These are phyloP conservation scores for Lasiodiplodia citricola DNA, from an alignment of 2,329 filamentous ascomycete species.

Conservation along the genomic window DNA sequence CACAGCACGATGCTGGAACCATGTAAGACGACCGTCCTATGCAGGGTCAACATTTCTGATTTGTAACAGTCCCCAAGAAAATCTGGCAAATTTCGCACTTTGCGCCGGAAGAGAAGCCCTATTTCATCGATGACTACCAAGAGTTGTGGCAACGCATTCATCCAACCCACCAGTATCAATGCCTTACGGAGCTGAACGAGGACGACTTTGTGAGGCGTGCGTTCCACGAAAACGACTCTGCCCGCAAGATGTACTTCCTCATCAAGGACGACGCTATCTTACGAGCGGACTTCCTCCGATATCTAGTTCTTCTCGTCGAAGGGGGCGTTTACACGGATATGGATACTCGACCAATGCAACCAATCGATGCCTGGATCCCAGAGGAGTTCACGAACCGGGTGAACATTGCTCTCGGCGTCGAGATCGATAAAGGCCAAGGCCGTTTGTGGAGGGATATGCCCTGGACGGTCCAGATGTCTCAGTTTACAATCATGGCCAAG, in stretches of 20 bases:
- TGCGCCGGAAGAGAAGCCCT: neutral
- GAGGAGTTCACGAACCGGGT: no score
- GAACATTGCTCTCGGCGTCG: neutral
- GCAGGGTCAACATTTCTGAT: neutral
- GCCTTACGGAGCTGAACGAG: neutral
- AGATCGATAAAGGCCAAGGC: neutral
- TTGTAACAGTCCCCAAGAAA: neutral
- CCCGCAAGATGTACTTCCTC: neutral
- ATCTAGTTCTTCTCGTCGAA: neutral
- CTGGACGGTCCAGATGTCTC: neutral
- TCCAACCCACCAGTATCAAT: neutral
- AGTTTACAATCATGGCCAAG: constrained; percentile 7
- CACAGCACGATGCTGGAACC: no score
- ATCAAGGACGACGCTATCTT: neutral
- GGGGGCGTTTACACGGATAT: neutral
- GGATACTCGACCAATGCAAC: neutral
- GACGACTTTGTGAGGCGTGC: neutral
- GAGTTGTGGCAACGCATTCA: neutral
- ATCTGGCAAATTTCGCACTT: neutral
- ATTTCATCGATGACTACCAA: neutral
- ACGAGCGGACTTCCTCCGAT: neutral
- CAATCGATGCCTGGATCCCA: neutral
- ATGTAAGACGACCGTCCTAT: no score
- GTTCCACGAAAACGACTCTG: neutral
- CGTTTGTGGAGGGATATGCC: neutral